phyloP scores from a whole-genome alignment of 2,329 filamentous ascomycete species.

The Emergomyces orientalis region DNA sequence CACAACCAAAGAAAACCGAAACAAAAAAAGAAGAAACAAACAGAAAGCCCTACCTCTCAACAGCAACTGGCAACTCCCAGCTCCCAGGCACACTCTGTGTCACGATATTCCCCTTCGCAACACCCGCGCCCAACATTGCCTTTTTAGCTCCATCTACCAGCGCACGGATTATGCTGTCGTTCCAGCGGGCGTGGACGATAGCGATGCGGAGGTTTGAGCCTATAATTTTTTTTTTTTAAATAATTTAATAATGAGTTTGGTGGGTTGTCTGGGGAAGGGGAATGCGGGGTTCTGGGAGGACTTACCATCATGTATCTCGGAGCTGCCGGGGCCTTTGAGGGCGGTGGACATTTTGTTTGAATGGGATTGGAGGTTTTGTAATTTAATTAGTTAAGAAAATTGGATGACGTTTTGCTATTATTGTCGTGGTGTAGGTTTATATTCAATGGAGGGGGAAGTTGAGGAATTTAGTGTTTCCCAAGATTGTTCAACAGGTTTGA shows the following conservation, averaged over 20 bases:
- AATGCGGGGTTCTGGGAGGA: background rate
- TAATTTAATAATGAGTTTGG: background rate
- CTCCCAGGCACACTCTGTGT: slow-evolving; percentile 84
- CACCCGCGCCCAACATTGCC: slow-evolving; percentile 67
- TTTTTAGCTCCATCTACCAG: slow-evolving; percentile 73
- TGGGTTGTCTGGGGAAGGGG: background rate
- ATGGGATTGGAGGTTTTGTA: background rate
- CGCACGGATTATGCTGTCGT: slow-evolving; percentile 74
- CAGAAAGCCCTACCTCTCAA: slow-evolving; percentile 56
- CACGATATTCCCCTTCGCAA: slow-evolving; percentile 79
- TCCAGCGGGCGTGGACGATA: slow-evolving; percentile 96
- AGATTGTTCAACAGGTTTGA: too few relatives aligned
- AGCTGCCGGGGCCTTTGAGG: slow-evolving; percentile 55
- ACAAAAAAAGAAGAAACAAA: slow-evolving; percentile 1
- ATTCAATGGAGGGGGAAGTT: too few relatives aligned
- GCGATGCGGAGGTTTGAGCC: slow-evolving; percentile 74
- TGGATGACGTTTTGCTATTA: background rate
- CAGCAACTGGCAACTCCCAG: slow-evolving; percentile 88
- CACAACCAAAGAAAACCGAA: too few relatives aligned
- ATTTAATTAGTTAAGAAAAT: background rate
- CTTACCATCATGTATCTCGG: slow-evolving; percentile 48
- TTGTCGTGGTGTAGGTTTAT: background rate
- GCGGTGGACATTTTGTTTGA: slow-evolving; percentile 37
- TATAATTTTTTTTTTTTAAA: slow-evolving; percentile 10
- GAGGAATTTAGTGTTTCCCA: too few relatives aligned